Conservation (phyloP, 805 yeast species). For the Kazachstania martiniae region DNA sequence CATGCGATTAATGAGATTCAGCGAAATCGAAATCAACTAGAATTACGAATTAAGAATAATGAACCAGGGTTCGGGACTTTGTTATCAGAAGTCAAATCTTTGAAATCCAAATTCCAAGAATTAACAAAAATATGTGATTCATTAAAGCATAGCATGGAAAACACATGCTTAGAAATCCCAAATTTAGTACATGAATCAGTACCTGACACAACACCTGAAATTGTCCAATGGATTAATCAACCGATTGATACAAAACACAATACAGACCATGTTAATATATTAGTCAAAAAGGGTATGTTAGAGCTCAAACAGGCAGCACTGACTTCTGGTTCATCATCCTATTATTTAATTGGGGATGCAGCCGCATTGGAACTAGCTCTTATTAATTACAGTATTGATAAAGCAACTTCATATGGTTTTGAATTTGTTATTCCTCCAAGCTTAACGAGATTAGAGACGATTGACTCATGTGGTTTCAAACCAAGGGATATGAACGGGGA, state of each 20-base stretch:
- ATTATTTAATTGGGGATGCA: constrained; percentile 73
- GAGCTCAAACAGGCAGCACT: constrained; percentile 65
- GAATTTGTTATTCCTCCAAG: constrained; percentile 72
- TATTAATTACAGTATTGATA: constrained; percentile 60
- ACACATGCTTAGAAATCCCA: constrained; percentile 46
- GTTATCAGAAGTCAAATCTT: constrained; percentile 10
- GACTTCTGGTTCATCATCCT: constrained; percentile 77
- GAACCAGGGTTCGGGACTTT: constrained; percentile 4
- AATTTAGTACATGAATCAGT: constrained; percentile 46
- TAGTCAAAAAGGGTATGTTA: constrained; percentile 50
- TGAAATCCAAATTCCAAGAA: constrained; percentile 21
- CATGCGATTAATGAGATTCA: constrained; percentile 21
- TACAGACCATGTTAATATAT: constrained; percentile 64
- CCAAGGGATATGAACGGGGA: constrained; percentile 86
- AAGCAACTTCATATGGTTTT: constrained; percentile 64
- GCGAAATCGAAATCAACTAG: constrained; percentile 21
- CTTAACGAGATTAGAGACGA: constrained; percentile 64
- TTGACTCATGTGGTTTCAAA: constrained; percentile 86
- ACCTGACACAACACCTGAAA: constrained; percentile 30
- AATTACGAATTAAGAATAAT: constrained; percentile 16
- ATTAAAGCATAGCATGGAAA: constrained; percentile 31
- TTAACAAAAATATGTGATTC: too few species aligned
- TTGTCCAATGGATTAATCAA: constrained; percentile 42
- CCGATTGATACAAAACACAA: constrained; percentile 7
- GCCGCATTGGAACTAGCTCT: constrained; percentile 86